phyloP scores from a whole-genome alignment of 352 stramenopile species.

The Phytopythium chamaehyphon region DNA sequence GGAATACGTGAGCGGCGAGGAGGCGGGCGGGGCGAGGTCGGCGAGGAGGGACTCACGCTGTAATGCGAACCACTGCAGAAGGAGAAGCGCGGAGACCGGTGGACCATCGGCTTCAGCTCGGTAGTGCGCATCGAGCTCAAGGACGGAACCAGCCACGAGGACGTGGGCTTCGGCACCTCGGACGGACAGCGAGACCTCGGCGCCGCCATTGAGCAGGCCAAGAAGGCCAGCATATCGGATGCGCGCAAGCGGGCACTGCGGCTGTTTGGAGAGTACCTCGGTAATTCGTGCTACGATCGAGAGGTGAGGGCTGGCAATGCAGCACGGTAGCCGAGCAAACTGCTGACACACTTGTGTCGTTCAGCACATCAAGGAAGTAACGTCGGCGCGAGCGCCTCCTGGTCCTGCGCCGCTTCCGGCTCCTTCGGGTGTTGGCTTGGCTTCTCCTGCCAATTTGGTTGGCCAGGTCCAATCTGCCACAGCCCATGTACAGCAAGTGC shows the following conservation, averaged over 20 bases:
- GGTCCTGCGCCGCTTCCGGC: slow-evolving; percentile 15
- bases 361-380: slow-evolving; percentile 70
- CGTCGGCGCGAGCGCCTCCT: slow-evolving; percentile 37
- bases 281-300: slow-evolving; percentile 87
- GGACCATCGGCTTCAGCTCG: slow-evolving; percentile 74
- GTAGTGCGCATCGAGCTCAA: slow-evolving; percentile 84
- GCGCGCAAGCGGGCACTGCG: slow-evolving; percentile 72
- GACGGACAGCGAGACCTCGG: slow-evolving; percentile 75
- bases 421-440: not conserved
- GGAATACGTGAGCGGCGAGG: slow-evolving; percentile 59
- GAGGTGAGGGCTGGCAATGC: slow-evolving; percentile 17
- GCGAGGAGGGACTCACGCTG: not conserved
- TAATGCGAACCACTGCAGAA: too few relatives aligned
- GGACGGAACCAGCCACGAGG: slow-evolving; percentile 79
- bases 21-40: not conserved
- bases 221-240: slow-evolving; percentile 87
- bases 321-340: not conserved
- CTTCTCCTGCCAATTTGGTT: not conserved
- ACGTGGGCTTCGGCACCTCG: slow-evolving; percentile 75
- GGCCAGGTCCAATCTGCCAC: not conserved
- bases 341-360: not conserved
- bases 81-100: slow-evolving; percentile 63
- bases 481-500: not conserved
- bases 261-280: slow-evolving; percentile 83
- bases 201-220: slow-evolving; percentile 75